Percentiles rank a stretch among this genome's conserved stretches.
phyloP scores from a whole-genome alignment of 331 rosid species.

The Malus hybrid region DNA sequence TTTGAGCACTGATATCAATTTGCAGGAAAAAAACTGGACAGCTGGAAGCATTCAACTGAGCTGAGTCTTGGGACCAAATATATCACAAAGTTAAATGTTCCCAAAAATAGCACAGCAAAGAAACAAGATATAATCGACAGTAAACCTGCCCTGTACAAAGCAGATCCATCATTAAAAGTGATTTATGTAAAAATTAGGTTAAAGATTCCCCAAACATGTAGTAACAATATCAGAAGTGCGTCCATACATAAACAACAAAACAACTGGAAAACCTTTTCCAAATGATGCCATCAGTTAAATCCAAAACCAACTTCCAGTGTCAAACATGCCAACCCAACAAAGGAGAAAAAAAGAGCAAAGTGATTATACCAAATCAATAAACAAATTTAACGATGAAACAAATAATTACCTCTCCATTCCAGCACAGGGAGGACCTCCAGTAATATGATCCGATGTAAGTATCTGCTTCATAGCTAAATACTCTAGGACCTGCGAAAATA shows the following conservation, averaged over 20 bases:
- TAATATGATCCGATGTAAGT: conserved; percentile 73
- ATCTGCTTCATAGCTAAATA: conserved; percentile 69
- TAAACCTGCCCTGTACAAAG: neutral
- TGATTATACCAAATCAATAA: neutral
- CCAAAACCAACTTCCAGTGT: neutral
- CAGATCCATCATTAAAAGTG: neutral
- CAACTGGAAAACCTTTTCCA: neutral
- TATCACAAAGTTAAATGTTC: neutral
- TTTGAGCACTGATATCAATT: conserved; percentile 5
- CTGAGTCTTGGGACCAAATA: neutral
- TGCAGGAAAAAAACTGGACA: neutral
- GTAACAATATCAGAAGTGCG: neutral
- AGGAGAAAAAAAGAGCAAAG: neutral
- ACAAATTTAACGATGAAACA: neutral
- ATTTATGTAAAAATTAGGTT: neutral
- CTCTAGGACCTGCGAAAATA: conserved; percentile 71
- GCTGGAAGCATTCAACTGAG: neutral
- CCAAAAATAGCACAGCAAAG: neutral
- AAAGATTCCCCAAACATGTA: neutral
- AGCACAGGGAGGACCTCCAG: conserved; percentile 73
- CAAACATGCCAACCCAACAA: neutral
- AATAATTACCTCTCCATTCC: conserved; percentile 91
- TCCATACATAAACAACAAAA: neutral
- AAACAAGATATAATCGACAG: neutral
- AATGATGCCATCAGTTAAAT: neutral